These are phyloP conservation scores for Microbotryomycetes sp. DNA, from an alignment of 1,284 basidiomycete species.

Conservation along the genomic window DNA sequence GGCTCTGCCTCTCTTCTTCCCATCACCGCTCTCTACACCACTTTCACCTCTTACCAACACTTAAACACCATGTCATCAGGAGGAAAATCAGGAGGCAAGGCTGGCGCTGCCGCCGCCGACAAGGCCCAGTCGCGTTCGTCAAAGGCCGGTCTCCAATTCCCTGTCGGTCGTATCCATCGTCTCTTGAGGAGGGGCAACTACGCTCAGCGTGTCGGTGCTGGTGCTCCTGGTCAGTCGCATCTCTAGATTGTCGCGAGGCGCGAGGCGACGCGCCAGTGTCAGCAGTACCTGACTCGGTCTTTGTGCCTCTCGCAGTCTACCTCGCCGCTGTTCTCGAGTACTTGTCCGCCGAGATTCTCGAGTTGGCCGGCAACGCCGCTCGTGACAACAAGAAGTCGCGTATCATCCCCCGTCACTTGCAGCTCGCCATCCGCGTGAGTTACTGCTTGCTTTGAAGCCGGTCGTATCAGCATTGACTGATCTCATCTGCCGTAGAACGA, in stretches of 20 bases:
- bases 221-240: constrained; percentile 58
- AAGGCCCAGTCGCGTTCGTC: constrained; percentile 48
- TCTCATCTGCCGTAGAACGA: no score
- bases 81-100: constrained; percentile 48
- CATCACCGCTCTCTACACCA: constrained; percentile 46
- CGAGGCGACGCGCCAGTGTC: background rate
- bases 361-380: constrained; percentile 73
- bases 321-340: constrained; percentile 78
- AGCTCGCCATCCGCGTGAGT: constrained; percentile 62
- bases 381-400: constrained; percentile 73
- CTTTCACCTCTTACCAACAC: constrained; percentile 51
- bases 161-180: constrained; percentile 82
- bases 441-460: no score
- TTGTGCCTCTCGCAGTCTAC: constrained; percentile 56
- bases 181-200: constrained; percentile 47
- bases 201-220: constrained; percentile 63
- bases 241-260: background rate
- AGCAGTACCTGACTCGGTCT: constrained; percentile 1
- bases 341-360: constrained; percentile 77
- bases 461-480: no score
- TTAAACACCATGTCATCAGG: constrained; percentile 52
- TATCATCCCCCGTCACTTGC: constrained; percentile 83
- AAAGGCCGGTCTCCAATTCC: constrained; percentile 75
- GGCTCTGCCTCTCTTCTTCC: constrained; percentile 18
- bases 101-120: constrained; percentile 50